Conservation (phyloP, 75 land plant genomes). For the Picea glauca region DNA sequence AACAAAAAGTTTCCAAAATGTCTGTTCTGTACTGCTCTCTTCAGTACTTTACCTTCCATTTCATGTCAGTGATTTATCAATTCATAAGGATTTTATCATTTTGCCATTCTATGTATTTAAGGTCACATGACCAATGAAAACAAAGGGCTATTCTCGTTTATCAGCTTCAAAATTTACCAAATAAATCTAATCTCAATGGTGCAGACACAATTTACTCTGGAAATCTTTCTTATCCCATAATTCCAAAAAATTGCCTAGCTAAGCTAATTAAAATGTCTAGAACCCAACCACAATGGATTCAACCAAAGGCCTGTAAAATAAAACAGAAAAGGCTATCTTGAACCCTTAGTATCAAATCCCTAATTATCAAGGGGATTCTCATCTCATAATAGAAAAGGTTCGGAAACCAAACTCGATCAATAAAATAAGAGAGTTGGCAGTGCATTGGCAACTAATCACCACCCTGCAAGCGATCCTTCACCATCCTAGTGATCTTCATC, state of each 20-base stretch:
- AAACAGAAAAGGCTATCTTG: no score
- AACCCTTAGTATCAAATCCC: no score
- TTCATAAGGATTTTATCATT: background rate
- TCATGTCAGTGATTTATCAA: background rate
- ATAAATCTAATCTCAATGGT: background rate
- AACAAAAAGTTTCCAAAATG: background rate
- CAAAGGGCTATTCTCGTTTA: background rate
- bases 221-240: background rate
- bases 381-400: no score
- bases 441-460: no score
- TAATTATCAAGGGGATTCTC: no score
- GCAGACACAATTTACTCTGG: no score
- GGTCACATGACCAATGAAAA: background rate
- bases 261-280: slow-evolving; percentile 1
- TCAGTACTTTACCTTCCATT: background rate
- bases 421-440: no score
- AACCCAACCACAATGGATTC: background rate
- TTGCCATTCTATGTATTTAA: background rate
- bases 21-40: background rate
- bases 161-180: background rate
- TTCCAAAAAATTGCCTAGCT: background rate
- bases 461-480: no score
- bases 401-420: no score
- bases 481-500: no score
- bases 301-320: background rate